Percentiles rank a stretch among this genome's conserved stretches.
These are phyloP conservation scores for Henningerozyma blattae DNA, from an alignment of 805 yeast genomes.

Conservation along the genomic window DNA sequence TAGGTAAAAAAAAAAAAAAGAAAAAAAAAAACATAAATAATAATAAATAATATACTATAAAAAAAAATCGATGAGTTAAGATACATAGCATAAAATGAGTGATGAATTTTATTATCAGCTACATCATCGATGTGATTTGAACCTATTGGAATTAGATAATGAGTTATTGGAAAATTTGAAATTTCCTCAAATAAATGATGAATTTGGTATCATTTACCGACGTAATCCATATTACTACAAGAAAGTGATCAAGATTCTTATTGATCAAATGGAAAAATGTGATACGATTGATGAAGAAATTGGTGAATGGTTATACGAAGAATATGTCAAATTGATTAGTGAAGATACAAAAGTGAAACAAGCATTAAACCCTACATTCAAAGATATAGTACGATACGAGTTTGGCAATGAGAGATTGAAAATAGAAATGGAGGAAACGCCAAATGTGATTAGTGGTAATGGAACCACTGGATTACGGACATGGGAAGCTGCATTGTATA, in stretches of 20 bases:
- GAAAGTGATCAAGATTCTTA: constrained; percentile 31
- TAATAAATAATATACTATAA: too few species aligned
- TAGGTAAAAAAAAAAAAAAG: too few species aligned
- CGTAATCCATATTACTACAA: constrained; percentile 44
- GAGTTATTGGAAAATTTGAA: not conserved
- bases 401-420: constrained; percentile 7
- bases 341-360: constrained; percentile 11
- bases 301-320: constrained; percentile 22
- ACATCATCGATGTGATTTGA: not conserved
- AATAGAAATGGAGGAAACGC: constrained; percentile 42
- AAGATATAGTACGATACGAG: constrained; percentile 25
- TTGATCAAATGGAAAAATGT: constrained; percentile 20
- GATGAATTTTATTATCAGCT: constrained; percentile 3
- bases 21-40: too few species aligned
- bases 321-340: constrained; percentile 20
- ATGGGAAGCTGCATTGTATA: constrained; percentile 81
- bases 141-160: not conserved
- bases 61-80: too few species aligned
- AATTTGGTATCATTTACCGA: constrained; percentile 11
- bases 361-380: constrained; percentile 15
- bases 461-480: constrained; percentile 87
- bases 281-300: constrained; percentile 5
- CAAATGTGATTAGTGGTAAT: constrained; percentile 50
- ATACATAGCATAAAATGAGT: constrained; percentile 3
- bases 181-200: not conserved